These are phyloP conservation scores for Metarhizium album DNA, from an alignment of 2,329 filamentous ascomycete species.

Conservation along the genomic window DNA sequence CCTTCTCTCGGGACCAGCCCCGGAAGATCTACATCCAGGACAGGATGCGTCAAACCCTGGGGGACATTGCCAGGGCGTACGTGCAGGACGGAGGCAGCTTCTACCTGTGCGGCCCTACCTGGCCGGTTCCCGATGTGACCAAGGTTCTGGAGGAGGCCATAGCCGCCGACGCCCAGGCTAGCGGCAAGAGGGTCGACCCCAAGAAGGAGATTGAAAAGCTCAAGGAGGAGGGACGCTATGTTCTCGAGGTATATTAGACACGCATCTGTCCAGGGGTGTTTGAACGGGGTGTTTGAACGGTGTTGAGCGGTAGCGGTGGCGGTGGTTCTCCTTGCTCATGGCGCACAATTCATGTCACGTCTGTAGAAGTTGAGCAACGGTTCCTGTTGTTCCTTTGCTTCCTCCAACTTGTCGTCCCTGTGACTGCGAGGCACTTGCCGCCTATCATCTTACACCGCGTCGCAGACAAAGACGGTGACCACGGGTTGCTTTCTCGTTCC, in stretches of 20 bases:
- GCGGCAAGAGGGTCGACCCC: slow-evolving; percentile 71
- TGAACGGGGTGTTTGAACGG: too few species aligned
- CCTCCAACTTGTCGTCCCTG: too few species aligned
- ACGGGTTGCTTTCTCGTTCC: too few species aligned
- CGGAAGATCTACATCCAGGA: slow-evolving; percentile 99
- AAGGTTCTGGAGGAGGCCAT: slow-evolving; percentile 91
- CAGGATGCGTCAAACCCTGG: slow-evolving; percentile 81
- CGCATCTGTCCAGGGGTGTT: too few species aligned
- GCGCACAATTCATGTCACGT: too few species aligned
- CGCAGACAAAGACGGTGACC: too few species aligned
- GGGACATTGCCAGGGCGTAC: slow-evolving; percentile 77
- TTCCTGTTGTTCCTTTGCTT: too few species aligned
- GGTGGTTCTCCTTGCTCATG: too few species aligned
- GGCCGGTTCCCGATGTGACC: slow-evolving; percentile 96
- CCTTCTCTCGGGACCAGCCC: slow-evolving; percentile 93
- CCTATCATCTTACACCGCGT: too few species aligned
- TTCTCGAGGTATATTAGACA: slow-evolving; percentile 84
- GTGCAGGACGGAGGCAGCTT: slow-evolving; percentile 81
- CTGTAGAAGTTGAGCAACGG: too few species aligned
- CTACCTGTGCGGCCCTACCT: slow-evolving; percentile 95
- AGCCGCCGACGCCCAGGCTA: slow-evolving; percentile 56
- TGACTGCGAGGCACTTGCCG: too few species aligned
- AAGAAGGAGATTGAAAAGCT: slow-evolving; percentile 91
- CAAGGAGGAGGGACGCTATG: slow-evolving; percentile 91
- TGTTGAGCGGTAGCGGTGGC: too few species aligned